Conservation (phyloP, 768 basidiomycete species). For the Podaxis carcinomalis region DNA sequence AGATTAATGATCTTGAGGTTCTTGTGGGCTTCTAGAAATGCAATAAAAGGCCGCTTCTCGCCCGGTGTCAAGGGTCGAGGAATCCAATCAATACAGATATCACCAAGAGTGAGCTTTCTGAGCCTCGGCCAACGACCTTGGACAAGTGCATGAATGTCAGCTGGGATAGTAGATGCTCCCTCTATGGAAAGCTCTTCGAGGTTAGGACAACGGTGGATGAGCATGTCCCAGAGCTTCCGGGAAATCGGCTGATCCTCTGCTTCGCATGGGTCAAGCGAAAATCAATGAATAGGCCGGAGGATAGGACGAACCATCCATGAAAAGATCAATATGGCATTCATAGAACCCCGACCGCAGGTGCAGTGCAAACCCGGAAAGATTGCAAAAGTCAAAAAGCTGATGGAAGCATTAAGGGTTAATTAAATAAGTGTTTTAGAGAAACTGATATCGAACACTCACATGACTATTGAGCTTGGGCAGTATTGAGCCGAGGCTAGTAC, state of each 20-base stretch:
- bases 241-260: conserved; percentile 49
- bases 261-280: not conserved
- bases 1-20: conserved; percentile 44
- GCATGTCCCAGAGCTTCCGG: conserved; percentile 65
- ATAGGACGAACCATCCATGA: conserved; percentile 47
- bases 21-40: conserved; percentile 66
- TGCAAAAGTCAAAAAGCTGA: conserved; percentile 66
- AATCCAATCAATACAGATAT: conserved; percentile 59
- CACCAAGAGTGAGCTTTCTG: conserved; percentile 56
- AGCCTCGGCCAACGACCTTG: conserved; percentile 66
- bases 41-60: conserved; percentile 54
- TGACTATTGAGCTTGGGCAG: conserved; percentile 57
- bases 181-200: conserved; percentile 62
- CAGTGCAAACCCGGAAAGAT: conserved; percentile 60
- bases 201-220: conserved; percentile 57
- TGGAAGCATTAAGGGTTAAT: conserved; percentile 2
- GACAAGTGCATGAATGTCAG: conserved; percentile 52
- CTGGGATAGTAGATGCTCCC: conserved; percentile 47
- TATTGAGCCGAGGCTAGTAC: conserved; percentile 56
- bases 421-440: not conserved
- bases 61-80: conserved; percentile 30
- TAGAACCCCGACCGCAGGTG: conserved; percentile 62
- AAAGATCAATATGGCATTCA: conserved; percentile 49
- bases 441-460: conserved; percentile 36
- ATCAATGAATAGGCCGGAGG: not conserved